These are phyloP conservation scores for Nicotiana sylvestris DNA, from an alignment of 257 asterid species.

Conservation along the genomic window DNA sequence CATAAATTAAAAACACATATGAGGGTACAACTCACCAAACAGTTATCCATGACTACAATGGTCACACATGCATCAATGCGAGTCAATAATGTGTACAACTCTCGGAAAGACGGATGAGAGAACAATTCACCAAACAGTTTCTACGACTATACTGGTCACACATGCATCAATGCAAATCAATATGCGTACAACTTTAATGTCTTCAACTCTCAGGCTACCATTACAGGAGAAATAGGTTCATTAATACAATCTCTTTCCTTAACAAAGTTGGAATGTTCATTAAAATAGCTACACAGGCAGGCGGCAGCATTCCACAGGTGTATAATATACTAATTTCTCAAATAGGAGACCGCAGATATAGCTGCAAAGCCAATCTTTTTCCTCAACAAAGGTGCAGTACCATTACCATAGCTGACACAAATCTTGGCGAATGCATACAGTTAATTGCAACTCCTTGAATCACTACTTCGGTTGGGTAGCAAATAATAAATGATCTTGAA, in stretches of 20 bases:
- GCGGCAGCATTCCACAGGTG: neutral
- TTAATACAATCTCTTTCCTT: neutral
- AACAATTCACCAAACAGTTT: neutral
- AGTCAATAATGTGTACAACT: neutral
- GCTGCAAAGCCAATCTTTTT: neutral
- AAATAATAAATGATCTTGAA: neutral
- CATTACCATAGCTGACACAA: neutral
- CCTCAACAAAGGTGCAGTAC: neutral
- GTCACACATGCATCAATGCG: neutral
- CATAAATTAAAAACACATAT: neutral
- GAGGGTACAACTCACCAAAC: neutral
- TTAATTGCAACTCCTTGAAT: neutral
- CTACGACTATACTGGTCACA: neutral
- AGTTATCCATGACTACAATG: neutral
- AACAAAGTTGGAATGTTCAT: neutral
- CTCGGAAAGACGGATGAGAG: neutral
- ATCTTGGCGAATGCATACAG: neutral
- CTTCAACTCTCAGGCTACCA: neutral
- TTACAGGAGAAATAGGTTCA: neutral
- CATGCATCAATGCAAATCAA: neutral
- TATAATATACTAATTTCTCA: neutral
- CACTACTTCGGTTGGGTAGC: neutral
- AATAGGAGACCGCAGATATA: neutral
- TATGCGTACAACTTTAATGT: neutral
- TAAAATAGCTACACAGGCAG: neutral